Evolutionary conservation across 176 grass and related monocot species (phyloP).

Genomic region (Eleusine indica): DNA sequence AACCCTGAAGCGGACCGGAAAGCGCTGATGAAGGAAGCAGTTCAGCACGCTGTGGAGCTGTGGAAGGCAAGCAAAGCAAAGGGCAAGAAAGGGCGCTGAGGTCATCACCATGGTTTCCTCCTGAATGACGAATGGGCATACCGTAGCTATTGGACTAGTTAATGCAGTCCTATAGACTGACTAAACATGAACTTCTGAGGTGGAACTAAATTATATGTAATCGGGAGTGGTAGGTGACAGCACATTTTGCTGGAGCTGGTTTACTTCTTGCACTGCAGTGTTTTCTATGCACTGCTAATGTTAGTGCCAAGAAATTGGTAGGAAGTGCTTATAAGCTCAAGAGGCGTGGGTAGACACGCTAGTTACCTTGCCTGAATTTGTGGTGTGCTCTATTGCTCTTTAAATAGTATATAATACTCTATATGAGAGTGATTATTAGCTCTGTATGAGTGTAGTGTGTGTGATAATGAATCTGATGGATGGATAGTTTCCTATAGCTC

Average conservation of each 20-base stretch:
- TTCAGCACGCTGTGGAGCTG: slow-evolving; percentile 38
- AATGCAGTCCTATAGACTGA: background rate
- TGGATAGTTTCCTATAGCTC: too few relatives aligned
- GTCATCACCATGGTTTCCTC: background rate
- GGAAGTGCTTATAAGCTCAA: background rate
- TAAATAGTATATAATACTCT: background rate
- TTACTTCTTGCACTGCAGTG: background rate
- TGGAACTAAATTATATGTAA: background rate
- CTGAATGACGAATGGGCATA: background rate
- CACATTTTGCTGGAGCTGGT: background rate
- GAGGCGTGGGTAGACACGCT: background rate
- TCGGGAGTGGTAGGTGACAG: background rate
- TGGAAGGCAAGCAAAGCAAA: slow-evolving; percentile 3
- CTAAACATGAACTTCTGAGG: background rate
- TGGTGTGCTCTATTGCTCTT: background rate
- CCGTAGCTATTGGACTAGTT: background rate
- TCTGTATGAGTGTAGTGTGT: background rate
- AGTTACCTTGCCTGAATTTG: background rate
- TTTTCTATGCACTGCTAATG: background rate
- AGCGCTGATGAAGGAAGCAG: slow-evolving; percentile 43
- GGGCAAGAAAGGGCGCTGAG: slow-evolving; percentile 41
- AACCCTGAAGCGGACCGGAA: slow-evolving; percentile 51
- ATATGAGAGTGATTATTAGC: background rate
- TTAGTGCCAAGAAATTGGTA: background rate
- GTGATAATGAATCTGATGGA: background rate